These are phyloP conservation scores for Aethionema arabicum DNA, from an alignment of 345 rosid genomes.

Conservation along the genomic window DNA sequence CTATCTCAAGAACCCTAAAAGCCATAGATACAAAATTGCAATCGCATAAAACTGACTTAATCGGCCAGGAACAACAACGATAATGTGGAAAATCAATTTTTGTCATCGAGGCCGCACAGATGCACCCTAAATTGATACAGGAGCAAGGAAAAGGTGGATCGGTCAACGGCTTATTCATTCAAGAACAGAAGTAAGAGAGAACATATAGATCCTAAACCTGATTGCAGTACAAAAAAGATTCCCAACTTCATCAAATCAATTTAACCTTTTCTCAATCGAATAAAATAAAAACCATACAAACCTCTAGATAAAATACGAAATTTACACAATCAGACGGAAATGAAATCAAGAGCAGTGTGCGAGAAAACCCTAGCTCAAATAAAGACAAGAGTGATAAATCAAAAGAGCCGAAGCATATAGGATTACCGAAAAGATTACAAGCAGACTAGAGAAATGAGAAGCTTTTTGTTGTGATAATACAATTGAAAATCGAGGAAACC, in stretches of 20 bases:
- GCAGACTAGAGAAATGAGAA: neutral
- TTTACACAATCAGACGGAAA: neutral
- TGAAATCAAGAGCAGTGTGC: neutral
- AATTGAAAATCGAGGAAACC: constrained; percentile 22
- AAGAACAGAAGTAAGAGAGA: neutral
- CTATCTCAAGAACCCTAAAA: neutral
- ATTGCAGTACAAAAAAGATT: neutral
- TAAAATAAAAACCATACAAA: neutral
- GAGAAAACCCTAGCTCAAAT: constrained; percentile 15
- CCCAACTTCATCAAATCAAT: constrained; percentile 6
- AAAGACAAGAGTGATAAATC: neutral
- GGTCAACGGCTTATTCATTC: neutral
- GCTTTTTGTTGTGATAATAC: neutral
- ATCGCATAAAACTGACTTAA: neutral
- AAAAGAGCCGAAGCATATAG: neutral
- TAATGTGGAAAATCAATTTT: neutral
- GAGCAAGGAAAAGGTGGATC: constrained; percentile 1
- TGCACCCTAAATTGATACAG: neutral
- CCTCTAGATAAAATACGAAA: constrained; percentile 2
- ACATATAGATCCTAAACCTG: constrained; percentile 5
- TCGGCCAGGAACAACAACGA: neutral
- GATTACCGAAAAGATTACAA: constrained; percentile 15
- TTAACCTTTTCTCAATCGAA: neutral
- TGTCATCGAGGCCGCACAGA: neutral
- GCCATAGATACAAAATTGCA: neutral